Evolutionary conservation across 768 basidiomycete genomes (phyloP).

Genomic region (Pluteus cervinus): DNA sequence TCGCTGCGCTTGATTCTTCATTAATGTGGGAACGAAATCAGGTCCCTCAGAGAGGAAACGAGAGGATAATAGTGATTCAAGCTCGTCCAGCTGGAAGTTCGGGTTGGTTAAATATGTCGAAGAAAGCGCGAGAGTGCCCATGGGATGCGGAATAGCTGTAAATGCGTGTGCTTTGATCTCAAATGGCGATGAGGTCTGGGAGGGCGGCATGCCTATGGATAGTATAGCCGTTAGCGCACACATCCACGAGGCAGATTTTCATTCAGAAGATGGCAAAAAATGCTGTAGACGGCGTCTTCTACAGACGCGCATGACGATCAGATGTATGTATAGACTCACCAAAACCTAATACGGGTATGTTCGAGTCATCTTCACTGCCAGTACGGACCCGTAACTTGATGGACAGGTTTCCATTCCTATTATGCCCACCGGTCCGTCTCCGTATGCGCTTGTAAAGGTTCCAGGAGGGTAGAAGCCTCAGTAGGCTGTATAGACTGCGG

Average conservation of each 20-base stretch:
- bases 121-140: constrained; percentile 56
- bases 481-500: constrained; percentile 66
- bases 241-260: too few species aligned
- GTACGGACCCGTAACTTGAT: constrained; percentile 43
- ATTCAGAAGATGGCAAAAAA: too few species aligned
- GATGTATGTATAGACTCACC: constrained; percentile 15
- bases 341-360: constrained; percentile 24
- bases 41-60: constrained; percentile 66
- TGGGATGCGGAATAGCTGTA: constrained; percentile 60
- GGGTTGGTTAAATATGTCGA: constrained; percentile 62
- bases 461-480: constrained; percentile 75
- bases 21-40: constrained; percentile 69
- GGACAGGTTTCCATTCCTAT: constrained; percentile 38
- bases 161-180: constrained; percentile 54
- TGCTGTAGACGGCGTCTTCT: not conserved
- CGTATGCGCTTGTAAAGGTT: constrained; percentile 60
- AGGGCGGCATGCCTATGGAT: constrained; percentile 34
- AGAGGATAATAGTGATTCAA: constrained; percentile 71
- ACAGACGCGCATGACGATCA: not conserved
- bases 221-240: too few species aligned
- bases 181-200: constrained; percentile 30
- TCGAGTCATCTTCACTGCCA: constrained; percentile 19
- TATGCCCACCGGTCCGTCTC: constrained; percentile 31
- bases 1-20: too few species aligned
- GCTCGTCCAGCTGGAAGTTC: constrained; percentile 68